Evolutionary conservation across 257 asterid species (phyloP).

Genomic region (Fraxinus anomala): DNA sequence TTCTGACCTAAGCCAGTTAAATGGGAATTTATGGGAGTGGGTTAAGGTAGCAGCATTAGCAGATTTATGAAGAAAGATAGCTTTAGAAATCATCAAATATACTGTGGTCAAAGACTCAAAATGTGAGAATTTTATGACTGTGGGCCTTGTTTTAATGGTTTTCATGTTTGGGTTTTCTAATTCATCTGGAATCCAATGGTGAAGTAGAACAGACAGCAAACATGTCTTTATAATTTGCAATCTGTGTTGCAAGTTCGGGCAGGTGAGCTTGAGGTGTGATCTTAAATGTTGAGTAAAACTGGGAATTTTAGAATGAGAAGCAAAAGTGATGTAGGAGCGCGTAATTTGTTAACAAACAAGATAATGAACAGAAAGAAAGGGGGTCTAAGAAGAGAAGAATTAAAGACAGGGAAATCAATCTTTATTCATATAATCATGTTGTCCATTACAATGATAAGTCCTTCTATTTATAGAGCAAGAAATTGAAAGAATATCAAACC

Average conservation of each 20-base stretch:
- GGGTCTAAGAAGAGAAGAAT: too few species aligned
- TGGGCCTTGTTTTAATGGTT: background rate
- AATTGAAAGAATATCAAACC: too few species aligned
- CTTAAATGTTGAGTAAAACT: background rate
- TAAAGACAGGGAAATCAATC: too few species aligned
- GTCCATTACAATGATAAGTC: too few species aligned
- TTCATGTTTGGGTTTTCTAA: background rate
- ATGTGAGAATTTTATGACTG: background rate
- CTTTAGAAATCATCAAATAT: background rate
- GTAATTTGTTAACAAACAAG: too few species aligned
- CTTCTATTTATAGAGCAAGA: too few species aligned
- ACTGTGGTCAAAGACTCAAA: background rate
- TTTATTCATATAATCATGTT: too few species aligned
- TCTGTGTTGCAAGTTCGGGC: background rate
- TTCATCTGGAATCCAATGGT: background rate
- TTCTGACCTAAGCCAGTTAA: background rate
- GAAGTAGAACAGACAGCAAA: background rate
- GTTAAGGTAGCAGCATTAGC: background rate
- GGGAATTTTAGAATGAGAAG: slow-evolving; percentile 3
- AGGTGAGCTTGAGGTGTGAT: background rate
- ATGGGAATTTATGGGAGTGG: background rate
- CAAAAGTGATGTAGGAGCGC: background rate
- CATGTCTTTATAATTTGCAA: background rate
- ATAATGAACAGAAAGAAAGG: too few species aligned
- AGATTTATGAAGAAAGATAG: background rate